Conservation (phyloP, 805 yeast genomes). For the Diddensiella caesifluorescens region DNA sequence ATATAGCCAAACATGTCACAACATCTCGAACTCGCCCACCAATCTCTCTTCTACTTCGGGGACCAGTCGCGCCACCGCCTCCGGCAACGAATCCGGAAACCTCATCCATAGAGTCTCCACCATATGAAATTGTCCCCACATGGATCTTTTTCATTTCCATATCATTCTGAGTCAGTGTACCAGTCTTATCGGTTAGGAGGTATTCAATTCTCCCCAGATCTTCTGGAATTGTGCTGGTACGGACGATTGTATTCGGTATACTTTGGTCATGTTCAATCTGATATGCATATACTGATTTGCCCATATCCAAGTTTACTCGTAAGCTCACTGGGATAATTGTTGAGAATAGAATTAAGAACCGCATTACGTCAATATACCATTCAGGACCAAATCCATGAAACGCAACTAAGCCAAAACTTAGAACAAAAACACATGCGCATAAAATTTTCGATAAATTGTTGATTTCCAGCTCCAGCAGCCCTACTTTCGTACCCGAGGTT, state of each 20-base stretch:
- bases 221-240: slow-evolving; percentile 97
- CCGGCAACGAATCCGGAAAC: slow-evolving; percentile 59
- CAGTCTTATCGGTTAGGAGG: slow-evolving; percentile 88
- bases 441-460: slow-evolving; percentile 81
- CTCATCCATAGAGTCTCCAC: slow-evolving; percentile 87
- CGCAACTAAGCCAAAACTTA: slow-evolving; percentile 72
- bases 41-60: slow-evolving; percentile 57
- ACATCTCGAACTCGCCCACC: slow-evolving; percentile 74
- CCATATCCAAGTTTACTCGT: slow-evolving; percentile 90
- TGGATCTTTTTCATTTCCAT: slow-evolving; percentile 95
- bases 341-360: slow-evolving; percentile 86
- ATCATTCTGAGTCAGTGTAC: slow-evolving; percentile 95
- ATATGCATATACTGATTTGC: slow-evolving; percentile 91
- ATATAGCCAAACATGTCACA: slow-evolving; percentile 77
- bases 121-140: slow-evolving; percentile 86
- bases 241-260: slow-evolving; percentile 83
- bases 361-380: slow-evolving; percentile 89
- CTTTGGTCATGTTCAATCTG: slow-evolving; percentile 84
- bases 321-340: slow-evolving; percentile 95
- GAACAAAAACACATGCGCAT: slow-evolving; percentile 76
- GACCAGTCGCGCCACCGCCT: slow-evolving; percentile 15
- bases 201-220: slow-evolving; percentile 96
- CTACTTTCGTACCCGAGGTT: slow-evolving; percentile 78
- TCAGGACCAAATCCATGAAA: slow-evolving; percentile 62
- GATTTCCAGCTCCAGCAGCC: slow-evolving; percentile 84